These are phyloP conservation scores for Leucosporidium creatinivorum DNA, from an alignment of 768 basidiomycete genomes.

Conservation along the genomic window DNA sequence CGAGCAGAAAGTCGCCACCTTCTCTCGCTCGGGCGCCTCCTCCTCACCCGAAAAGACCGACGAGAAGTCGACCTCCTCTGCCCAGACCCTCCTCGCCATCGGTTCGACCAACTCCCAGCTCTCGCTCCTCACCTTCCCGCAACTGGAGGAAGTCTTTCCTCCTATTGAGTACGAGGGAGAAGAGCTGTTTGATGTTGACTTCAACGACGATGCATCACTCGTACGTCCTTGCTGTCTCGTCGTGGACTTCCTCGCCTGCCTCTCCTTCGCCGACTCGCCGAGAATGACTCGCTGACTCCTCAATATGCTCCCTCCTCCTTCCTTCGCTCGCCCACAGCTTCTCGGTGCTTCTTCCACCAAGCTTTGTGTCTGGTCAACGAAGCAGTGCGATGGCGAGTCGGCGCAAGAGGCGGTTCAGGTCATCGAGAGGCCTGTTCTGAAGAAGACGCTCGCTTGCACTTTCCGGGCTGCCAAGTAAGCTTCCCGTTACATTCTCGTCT, in stretches of 20 bases:
- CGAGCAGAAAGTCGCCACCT: constrained; percentile 71
- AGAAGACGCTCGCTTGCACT: constrained; percentile 28
- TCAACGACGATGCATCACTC: constrained; percentile 51
- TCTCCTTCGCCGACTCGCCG: neutral
- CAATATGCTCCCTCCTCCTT: neutral
- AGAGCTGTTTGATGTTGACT: constrained; percentile 80
- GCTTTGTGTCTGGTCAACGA: constrained; percentile 28
- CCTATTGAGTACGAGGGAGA: constrained; percentile 55
- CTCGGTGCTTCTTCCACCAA: constrained; percentile 27
- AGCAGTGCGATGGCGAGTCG: neutral
- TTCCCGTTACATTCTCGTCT: neutral
- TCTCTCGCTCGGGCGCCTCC: constrained; percentile 56
- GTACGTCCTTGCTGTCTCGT: constrained; percentile 2
- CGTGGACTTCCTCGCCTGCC: no score
- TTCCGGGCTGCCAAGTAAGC: constrained; percentile 34
- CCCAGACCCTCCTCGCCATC: constrained; percentile 51
- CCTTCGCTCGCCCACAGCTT: constrained; percentile 22
- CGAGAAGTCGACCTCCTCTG: constrained; percentile 54
- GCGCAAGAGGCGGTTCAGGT: constrained; percentile 27
- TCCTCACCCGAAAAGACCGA: constrained; percentile 58
- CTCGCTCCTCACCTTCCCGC: constrained; percentile 59
- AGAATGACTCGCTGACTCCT: neutral
- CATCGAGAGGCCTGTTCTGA: constrained; percentile 33
- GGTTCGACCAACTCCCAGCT: constrained; percentile 46
- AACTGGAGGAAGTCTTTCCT: constrained; percentile 47